Percentiles rank a stretch among this genome's conserved stretches.
phyloP scores from a whole-genome alignment of 108 stramenopile species.

The Nitzschia putrida region DNA sequence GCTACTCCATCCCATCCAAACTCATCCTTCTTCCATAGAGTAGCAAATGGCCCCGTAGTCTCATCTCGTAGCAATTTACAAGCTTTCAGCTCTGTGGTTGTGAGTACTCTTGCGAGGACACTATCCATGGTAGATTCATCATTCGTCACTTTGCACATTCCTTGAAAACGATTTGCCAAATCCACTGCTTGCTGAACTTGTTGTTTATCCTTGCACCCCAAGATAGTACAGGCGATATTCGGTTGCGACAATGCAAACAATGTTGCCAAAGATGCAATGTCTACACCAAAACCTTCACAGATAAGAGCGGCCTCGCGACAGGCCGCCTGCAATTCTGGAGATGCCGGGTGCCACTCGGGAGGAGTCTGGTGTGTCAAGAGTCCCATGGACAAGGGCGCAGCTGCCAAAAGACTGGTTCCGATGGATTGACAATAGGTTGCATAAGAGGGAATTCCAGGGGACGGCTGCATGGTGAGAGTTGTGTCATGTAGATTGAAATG shows the following conservation, averaged over 20 bases:
- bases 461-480: slow-evolving; percentile 38
- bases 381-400: slow-evolving; percentile 89
- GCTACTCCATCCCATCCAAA: slow-evolving; percentile 74
- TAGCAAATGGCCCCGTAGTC: slow-evolving; percentile 68
- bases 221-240: slow-evolving; percentile 70
- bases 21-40: slow-evolving; percentile 39
- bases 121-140: slow-evolving; percentile 20
- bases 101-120: slow-evolving; percentile 30
- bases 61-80: slow-evolving; percentile 43
- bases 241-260: slow-evolving; percentile 52
- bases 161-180: slow-evolving; percentile 60
- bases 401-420: slow-evolving; percentile 62
- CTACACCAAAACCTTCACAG: slow-evolving; percentile 45
- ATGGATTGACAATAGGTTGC: slow-evolving; percentile 46
- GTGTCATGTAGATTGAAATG: slow-evolving; percentile 85
- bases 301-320: slow-evolving; percentile 56
- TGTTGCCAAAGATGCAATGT: slow-evolving; percentile 67
- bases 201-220: slow-evolving; percentile 71
- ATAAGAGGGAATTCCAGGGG: slow-evolving; percentile 53
- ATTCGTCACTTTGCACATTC: slow-evolving; percentile 20
- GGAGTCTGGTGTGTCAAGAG: slow-evolving; percentile 66
- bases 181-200: slow-evolving; percentile 60
- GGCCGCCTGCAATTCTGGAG: slow-evolving; percentile 56
- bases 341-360: slow-evolving; percentile 81
- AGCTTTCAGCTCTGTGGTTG: slow-evolving; percentile 38